A percentile compares a stretch with the other conserved stretches of the same genome.
phyloP scores from a whole-genome alignment of 1,284 basidiomycete genomes.

The Trichosporon sp. region DNA sequence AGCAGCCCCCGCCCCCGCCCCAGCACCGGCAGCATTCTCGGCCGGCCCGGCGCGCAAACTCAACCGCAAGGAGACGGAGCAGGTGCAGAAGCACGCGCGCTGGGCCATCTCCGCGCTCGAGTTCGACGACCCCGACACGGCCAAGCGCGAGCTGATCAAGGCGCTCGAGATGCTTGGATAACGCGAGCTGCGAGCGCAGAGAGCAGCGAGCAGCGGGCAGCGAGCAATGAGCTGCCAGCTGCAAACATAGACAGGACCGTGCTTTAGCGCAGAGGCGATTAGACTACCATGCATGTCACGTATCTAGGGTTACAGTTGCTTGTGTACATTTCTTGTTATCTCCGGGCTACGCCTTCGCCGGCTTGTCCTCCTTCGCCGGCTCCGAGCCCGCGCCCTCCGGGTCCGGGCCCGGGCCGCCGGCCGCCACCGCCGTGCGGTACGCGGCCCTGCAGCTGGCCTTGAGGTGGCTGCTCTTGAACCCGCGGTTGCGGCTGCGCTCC shows the following conservation, averaged over 20 bases:
- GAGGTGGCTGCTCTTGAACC: slow-evolving; percentile 24
- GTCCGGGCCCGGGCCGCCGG: background rate
- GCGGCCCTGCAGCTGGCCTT: slow-evolving; percentile 23
- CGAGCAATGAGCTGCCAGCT: background rate
- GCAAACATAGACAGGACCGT: no score
- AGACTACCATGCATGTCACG: background rate
- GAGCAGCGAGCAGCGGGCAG: background rate
- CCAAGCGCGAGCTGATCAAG: slow-evolving; percentile 68
- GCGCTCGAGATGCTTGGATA: slow-evolving; percentile 62
- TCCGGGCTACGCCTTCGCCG: background rate
- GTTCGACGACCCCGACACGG: slow-evolving; percentile 83
- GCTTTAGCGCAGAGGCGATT: no score
- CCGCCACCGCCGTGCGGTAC: slow-evolving; percentile 13
- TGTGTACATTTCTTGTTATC: background rate
- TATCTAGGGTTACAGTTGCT: background rate
- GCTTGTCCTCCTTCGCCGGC: background rate
- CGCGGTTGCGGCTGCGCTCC: slow-evolving; percentile 19
- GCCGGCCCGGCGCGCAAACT: slow-evolving; percentile 18
- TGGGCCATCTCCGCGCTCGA: slow-evolving; percentile 88
- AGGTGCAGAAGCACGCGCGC: slow-evolving; percentile 80
- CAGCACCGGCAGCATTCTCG: background rate
- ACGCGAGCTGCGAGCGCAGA: background rate
- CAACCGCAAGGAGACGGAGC: slow-evolving; percentile 54
- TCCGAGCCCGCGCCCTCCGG: background rate
- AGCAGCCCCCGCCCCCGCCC: no score